These are phyloP conservation scores for Solanum piurae DNA, from an alignment of 257 asterid genomes.

Conservation along the genomic window DNA sequence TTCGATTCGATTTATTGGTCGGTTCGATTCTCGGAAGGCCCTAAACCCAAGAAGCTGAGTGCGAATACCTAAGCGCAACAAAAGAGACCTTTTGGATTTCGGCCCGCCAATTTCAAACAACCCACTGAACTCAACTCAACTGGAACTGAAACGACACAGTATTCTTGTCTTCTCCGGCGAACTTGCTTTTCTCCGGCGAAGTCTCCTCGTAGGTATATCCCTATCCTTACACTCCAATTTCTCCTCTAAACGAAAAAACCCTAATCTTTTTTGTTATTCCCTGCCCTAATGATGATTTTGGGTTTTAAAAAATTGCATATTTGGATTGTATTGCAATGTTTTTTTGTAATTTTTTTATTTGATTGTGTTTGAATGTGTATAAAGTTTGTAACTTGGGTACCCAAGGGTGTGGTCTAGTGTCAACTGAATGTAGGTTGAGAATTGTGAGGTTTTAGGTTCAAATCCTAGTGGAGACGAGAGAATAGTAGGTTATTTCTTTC, in stretches of 20 bases:
- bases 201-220: background rate
- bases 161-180: background rate
- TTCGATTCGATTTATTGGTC: no score
- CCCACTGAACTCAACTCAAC: background rate
- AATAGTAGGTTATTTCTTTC: background rate
- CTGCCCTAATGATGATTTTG: background rate
- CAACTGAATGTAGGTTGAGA: background rate
- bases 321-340: background rate
- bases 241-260: background rate
- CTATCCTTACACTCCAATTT: background rate
- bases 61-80: background rate
- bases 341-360: no score
- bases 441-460: background rate
- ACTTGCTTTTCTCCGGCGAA: background rate
- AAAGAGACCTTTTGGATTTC: background rate
- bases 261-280: background rate
- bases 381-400: background rate
- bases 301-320: background rate
- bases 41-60: background rate
- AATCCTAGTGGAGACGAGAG: background rate
- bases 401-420: background rate
- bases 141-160: background rate
- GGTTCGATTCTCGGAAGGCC: no score
- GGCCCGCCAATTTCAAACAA: background rate
- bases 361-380: background rate